Conservation (phyloP, 164 flowering plant genomes). For the Magnolia changhungtana region DNA sequence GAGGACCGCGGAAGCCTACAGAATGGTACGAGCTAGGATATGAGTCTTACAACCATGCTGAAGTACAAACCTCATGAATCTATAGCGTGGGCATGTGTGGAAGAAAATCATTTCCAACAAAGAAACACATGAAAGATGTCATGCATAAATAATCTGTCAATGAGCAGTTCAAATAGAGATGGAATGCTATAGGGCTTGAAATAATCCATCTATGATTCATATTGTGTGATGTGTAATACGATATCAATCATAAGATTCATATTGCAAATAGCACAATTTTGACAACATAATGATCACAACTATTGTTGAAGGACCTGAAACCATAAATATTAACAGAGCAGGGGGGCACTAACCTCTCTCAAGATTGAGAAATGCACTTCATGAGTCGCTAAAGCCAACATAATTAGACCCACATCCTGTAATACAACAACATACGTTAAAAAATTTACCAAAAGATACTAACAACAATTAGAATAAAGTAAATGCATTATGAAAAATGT, state of each 20-base stretch:
- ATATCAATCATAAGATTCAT: no score
- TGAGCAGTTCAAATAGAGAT: not conserved
- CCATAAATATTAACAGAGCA: no score
- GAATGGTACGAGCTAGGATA: no score
- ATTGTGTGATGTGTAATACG: no score
- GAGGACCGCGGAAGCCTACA: no score
- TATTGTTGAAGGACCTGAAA: no score
- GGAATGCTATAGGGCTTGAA: not conserved
- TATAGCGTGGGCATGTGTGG: slow-evolving; percentile 99
- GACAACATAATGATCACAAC: no score
- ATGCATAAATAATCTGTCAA: not conserved
- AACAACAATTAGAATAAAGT: not conserved
- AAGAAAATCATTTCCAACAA: slow-evolving; percentile 96
- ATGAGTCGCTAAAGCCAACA: slow-evolving; percentile 95
- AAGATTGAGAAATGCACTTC: slow-evolving; percentile 95
- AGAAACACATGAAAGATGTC: slow-evolving; percentile 65
- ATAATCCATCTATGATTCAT: not conserved
- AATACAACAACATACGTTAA: not conserved
- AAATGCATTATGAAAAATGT: not conserved
- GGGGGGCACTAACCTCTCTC: slow-evolving; percentile 56
- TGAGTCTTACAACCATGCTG: not conserved
- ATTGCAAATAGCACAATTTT: no score
- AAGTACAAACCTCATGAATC: slow-evolving; percentile 82
- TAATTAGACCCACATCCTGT: slow-evolving; percentile 96
- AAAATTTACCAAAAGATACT: not conserved